phyloP scores from a whole-genome alignment of 768 basidiomycete genomes.

The Xanthoconium stramineum region DNA sequence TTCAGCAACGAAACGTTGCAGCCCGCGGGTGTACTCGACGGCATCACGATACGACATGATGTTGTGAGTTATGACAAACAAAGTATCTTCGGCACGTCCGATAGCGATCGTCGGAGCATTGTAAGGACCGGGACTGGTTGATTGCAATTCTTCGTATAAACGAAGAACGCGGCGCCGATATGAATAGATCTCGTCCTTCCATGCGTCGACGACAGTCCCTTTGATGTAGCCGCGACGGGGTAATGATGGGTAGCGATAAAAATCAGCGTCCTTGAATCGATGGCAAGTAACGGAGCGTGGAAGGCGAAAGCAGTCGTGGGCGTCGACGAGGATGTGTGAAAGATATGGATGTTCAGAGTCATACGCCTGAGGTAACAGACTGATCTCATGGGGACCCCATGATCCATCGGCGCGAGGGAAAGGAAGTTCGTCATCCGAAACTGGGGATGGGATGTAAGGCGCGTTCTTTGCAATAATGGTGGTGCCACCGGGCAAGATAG shows the following conservation, averaged over 20 bases:
- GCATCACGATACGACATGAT: not conserved
- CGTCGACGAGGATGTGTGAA: not conserved
- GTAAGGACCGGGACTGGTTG: not conserved
- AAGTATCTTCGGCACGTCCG: not conserved
- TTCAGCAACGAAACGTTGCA: not conserved
- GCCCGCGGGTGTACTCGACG: not conserved
- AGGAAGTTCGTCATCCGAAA: not conserved
- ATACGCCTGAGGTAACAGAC: not conserved
- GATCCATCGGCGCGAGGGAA: not conserved
- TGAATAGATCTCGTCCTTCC: not conserved
- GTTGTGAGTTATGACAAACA: not conserved
- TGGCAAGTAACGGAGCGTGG: not conserved
- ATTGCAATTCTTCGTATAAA: not conserved
- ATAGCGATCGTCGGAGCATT: not conserved
- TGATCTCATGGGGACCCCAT: not conserved
- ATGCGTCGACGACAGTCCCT: rapidly evolving
- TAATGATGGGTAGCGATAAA: not conserved
- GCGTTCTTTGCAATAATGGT: not conserved
- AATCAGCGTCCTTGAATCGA: not conserved
- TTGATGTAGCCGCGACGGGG: not conserved
- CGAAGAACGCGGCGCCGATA: not conserved
- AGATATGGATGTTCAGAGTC: not conserved
- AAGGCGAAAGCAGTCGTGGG: not conserved
- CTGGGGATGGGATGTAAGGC: not conserved
- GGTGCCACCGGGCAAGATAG: not conserved